Percentiles rank a stretch among this genome's conserved stretches.
Conservation (phyloP, 2,329 filamentous ascomycete genomes). For the Pseudogymnoascus sp. region DNA sequence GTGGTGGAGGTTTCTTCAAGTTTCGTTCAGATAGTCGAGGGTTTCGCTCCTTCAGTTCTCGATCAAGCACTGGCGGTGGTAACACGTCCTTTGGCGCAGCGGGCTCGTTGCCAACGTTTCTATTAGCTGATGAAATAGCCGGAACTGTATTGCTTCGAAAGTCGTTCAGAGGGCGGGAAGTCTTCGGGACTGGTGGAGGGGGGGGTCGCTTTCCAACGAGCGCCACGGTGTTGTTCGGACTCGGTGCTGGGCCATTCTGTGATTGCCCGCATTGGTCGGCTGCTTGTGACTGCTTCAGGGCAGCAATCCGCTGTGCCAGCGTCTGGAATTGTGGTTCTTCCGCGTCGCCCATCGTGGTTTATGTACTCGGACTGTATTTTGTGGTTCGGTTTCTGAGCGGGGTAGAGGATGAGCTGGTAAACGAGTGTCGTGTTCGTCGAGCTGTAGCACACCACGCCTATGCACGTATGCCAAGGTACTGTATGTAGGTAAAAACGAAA, state of each 20-base stretch:
- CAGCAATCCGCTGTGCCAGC: constrained; percentile 54
- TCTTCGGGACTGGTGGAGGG: constrained; percentile 11
- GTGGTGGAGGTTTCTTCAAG: constrained; percentile 19
- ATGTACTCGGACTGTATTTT: not conserved
- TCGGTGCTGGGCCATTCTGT: constrained; percentile 14
- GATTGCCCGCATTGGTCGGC: constrained; percentile 2
- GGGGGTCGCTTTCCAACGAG: constrained; percentile 36
- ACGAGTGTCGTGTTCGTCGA: not conserved
- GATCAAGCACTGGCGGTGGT: constrained; percentile 24
- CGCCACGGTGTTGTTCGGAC: constrained; percentile 48
- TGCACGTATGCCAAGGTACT: not conserved
- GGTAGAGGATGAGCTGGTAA: not conserved
- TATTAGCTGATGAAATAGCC: constrained; percentile 21
- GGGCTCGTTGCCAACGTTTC: constrained; percentile 22
- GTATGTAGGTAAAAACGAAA: not conserved
- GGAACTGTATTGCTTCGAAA: constrained; percentile 29
- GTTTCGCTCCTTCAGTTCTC: constrained; percentile 17
- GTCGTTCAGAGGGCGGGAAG: constrained; percentile 32
- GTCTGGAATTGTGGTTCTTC: constrained; percentile 54
- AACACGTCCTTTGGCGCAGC: constrained; percentile 17
- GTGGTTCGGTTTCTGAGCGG: not conserved
- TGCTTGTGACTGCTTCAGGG: constrained; percentile 39
- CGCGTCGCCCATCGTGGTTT: constrained; percentile 44
- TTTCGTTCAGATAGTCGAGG: constrained; percentile 21
- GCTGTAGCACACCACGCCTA: not conserved